Percentiles rank a stretch among this genome's conserved stretches.
These are phyloP conservation scores for Talaromyces sp. DNA, from an alignment of 2,329 filamentous ascomycete species.

Conservation along the genomic window DNA sequence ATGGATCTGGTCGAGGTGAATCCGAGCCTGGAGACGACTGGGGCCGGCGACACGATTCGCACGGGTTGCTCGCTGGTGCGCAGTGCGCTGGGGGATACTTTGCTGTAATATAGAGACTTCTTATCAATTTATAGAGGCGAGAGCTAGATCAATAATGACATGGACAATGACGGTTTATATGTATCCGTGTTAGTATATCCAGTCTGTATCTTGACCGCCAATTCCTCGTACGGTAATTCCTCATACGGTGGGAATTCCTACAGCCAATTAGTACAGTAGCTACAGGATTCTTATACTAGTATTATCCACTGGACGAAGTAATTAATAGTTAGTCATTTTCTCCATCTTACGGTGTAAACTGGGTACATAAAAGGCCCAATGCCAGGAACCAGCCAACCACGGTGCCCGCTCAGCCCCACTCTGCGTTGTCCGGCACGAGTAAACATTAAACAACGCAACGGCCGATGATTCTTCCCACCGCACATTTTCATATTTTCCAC, in stretches of 20 bases:
- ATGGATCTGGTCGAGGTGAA: slow-evolving; percentile 83
- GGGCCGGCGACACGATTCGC: slow-evolving; percentile 79
- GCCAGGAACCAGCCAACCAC: slow-evolving; percentile 3
- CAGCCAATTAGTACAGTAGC: neutral
- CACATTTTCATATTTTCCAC: neutral
- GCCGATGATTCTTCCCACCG: neutral
- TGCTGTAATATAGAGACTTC: slow-evolving; percentile 55
- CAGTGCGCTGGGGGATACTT: slow-evolving; percentile 85
- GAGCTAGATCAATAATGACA: neutral
- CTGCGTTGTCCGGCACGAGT: slow-evolving; percentile 1
- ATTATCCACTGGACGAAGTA: too few relatives aligned
- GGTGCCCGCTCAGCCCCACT: neutral
- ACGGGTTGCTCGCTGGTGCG: slow-evolving; percentile 88
- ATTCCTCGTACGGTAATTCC: neutral
- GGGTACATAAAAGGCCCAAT: neutral
- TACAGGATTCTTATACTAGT: neutral
- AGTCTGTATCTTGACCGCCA: neutral
- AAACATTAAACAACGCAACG: neutral
- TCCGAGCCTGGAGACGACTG: slow-evolving; percentile 63
- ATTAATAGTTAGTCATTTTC: neutral
- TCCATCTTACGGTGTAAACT: neutral
- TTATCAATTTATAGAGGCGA: neutral
- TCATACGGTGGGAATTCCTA: neutral
- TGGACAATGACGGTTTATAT: neutral
- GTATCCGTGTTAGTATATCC: too few relatives aligned